These are phyloP conservation scores for Beauveria asiatica DNA, from an alignment of 2,329 filamentous ascomycete species.

Conservation along the genomic window DNA sequence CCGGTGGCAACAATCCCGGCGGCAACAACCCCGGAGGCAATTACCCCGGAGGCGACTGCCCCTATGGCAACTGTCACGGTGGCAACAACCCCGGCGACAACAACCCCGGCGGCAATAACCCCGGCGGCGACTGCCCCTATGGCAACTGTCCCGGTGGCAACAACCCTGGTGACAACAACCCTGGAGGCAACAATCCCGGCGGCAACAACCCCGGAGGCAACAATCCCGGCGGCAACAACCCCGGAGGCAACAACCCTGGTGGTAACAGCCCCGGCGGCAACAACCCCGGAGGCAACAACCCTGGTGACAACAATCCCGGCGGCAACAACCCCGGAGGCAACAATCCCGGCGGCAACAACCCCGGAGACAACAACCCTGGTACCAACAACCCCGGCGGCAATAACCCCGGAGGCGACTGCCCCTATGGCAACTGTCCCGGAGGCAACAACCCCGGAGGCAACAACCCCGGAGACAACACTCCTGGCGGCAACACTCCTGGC, in stretches of 20 bases:
- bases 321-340: background rate
- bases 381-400: background rate
- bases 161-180: no score
- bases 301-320: background rate
- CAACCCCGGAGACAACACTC: background rate
- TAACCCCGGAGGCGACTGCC: background rate
- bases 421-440: no score
- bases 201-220: background rate
- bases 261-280: background rate
- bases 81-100: background rate
- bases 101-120: background rate
- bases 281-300: background rate
- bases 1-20: background rate
- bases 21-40: background rate
- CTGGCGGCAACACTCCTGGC: background rate
- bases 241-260: background rate
- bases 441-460: background rate
- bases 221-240: background rate
- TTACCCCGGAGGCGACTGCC: background rate
- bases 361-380: background rate
- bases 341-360: background rate
- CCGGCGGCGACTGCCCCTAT: no score
- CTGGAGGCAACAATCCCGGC: background rate
- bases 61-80: no score
- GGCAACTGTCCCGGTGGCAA: background rate